A percentile compares a stretch with the other conserved stretches of the same genome.
phyloP scores from a whole-genome alignment of 352 stramenopile genomes.

The Phytophthora cryptogea region DNA sequence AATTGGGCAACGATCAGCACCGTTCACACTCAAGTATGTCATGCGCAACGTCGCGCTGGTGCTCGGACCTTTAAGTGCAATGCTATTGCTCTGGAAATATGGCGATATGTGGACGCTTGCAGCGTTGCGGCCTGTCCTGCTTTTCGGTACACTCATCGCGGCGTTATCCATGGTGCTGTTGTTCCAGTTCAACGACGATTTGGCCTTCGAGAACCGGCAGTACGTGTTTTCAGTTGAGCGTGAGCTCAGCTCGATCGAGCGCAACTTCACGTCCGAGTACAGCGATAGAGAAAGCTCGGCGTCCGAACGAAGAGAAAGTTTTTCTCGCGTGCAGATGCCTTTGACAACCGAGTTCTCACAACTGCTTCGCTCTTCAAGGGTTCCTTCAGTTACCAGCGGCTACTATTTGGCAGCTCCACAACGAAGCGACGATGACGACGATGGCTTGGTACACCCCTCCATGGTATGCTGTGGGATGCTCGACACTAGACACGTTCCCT shows the following conservation, averaged over 20 bases:
- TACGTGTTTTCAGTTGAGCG: constrained; percentile 58
- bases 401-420: constrained; percentile 22
- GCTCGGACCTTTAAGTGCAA: constrained; percentile 55
- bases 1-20: constrained; percentile 61
- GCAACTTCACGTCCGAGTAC: constrained; percentile 62
- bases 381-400: constrained; percentile 9
- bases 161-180: constrained; percentile 62
- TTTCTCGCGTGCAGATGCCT: constrained; percentile 8
- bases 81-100: constrained; percentile 73
- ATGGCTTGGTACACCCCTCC: background rate
- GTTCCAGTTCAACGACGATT: constrained; percentile 83
- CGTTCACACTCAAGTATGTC: constrained; percentile 79
- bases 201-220: constrained; percentile 70
- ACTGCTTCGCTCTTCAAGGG: constrained; percentile 26
- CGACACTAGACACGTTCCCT: constrained; percentile 53
- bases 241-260: constrained; percentile 65
- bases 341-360: constrained; percentile 40
- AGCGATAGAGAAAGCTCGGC: constrained; percentile 34
- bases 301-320: constrained; percentile 6
- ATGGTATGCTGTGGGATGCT: constrained; percentile 41
- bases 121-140: constrained; percentile 66
- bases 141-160: constrained; percentile 65
- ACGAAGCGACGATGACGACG: constrained; percentile 14
- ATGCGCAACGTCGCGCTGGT: constrained; percentile 58
- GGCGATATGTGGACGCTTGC: constrained; percentile 78